A percentile compares a stretch with the other conserved stretches of the same genome.
These are phyloP conservation scores for Sanghuangporus weigelae DNA, from an alignment of 1,284 basidiomycete species.

Conservation along the genomic window DNA sequence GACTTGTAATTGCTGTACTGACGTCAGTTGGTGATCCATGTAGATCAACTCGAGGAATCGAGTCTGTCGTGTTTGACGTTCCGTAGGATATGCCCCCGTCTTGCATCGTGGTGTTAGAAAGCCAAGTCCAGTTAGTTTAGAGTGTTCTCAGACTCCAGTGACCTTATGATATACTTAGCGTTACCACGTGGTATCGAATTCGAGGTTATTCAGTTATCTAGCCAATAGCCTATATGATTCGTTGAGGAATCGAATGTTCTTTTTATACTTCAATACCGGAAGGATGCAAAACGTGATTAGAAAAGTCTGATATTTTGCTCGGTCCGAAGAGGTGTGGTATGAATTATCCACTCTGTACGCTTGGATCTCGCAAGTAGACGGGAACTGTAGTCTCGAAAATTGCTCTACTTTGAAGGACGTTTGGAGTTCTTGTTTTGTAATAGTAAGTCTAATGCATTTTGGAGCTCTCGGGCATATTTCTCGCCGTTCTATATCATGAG, in stretches of 20 bases:
- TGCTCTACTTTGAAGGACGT: background rate
- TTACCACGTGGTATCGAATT: no score
- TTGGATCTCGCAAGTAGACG: no score
- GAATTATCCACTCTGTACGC: no score
- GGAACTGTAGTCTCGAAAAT: background rate
- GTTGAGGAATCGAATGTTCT: no score
- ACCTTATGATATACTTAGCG: no score
- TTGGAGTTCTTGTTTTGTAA: conserved; percentile 30
- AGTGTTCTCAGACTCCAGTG: no score
- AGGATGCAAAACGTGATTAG: no score
- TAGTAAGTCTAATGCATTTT: conserved; percentile 30
- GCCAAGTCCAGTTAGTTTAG: background rate
- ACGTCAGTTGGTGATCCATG: conserved; percentile 24
- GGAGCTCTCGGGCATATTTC: conserved; percentile 32
- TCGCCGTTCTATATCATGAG: conserved; percentile 29
- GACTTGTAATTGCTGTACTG: background rate
- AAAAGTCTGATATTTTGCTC: no score
- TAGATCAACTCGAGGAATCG: conserved; percentile 20
- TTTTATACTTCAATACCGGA: no score
- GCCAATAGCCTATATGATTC: no score
- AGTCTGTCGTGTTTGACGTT: background rate
- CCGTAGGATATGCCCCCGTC: background rate
- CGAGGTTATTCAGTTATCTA: no score
- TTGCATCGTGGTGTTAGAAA: background rate
- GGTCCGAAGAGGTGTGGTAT: no score